phyloP scores from a whole-genome alignment of 257 asterid genomes.

The Lantana camara region DNA sequence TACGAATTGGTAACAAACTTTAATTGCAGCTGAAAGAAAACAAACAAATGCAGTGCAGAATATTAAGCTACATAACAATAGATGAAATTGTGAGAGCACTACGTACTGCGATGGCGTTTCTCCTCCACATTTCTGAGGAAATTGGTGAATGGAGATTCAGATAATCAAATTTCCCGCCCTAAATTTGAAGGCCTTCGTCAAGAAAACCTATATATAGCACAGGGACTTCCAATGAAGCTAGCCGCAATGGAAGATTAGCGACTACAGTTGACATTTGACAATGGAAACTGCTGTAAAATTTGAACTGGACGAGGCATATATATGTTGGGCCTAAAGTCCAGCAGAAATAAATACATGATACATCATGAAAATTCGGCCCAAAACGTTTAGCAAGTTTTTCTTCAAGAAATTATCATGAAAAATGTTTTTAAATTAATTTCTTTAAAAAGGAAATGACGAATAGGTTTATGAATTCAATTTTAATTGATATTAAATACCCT shows the following conservation, averaged over 20 bases:
- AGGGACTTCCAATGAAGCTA: not conserved
- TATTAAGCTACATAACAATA: not conserved
- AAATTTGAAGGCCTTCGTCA: not conserved
- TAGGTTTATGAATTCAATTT: too few species aligned
- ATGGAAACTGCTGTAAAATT: conserved; percentile 9
- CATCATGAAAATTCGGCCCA: not conserved
- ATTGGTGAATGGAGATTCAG: not conserved
- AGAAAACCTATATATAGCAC: not conserved
- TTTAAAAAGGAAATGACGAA: too few species aligned
- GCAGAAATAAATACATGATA: not conserved
- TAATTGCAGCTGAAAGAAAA: conserved; percentile 24
- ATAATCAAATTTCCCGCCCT: conserved; percentile 29
- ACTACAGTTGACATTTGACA: not conserved
- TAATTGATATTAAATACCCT: too few species aligned
- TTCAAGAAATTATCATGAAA: too few species aligned
- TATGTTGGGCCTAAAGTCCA: not conserved
- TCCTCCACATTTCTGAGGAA: conserved; percentile 45
- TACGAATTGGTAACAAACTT: conserved; percentile 18
- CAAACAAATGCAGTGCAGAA: conserved; percentile 21
- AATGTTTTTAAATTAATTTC: too few species aligned
- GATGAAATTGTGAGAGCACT: conserved; percentile 4
- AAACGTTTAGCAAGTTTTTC: too few species aligned
- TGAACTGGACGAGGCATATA: not conserved
- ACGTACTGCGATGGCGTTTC: conserved; percentile 32
- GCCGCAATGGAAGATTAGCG: not conserved